These are phyloP conservation scores for Toxicodendron radicans DNA, from an alignment of 345 rosid genomes.

Conservation along the genomic window DNA sequence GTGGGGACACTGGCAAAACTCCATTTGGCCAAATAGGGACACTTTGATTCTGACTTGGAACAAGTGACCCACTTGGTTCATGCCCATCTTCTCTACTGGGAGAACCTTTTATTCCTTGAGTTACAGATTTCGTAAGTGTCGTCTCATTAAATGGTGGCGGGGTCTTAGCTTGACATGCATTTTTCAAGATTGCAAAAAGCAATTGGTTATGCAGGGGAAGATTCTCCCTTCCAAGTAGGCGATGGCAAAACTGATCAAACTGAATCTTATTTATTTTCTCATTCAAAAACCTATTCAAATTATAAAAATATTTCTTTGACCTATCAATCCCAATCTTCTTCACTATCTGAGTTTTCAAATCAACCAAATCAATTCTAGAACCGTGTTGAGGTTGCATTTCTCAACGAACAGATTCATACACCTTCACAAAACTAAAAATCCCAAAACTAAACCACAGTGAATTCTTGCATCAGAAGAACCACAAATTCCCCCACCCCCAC, in stretches of 20 bases:
- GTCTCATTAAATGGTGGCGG: constrained; percentile 60
- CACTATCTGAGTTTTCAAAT: constrained; percentile 66
- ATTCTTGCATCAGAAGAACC: constrained; percentile 29
- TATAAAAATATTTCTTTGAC: constrained; percentile 71
- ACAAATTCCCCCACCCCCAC: constrained; percentile 27
- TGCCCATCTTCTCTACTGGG: constrained; percentile 55
- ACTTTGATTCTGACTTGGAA: constrained; percentile 60
- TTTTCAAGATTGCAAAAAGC: constrained; percentile 73
- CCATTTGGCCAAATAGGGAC: constrained; percentile 76
- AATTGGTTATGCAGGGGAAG: constrained; percentile 86
- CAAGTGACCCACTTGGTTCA: constrained; percentile 49
- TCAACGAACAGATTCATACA: constrained; percentile 49
- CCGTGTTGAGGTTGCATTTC: constrained; percentile 83
- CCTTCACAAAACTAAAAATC: constrained; percentile 34
- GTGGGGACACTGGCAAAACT: constrained; percentile 61
- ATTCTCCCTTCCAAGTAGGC: constrained; percentile 84
- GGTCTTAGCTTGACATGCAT: constrained; percentile 67
- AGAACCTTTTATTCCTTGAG: constrained; percentile 38
- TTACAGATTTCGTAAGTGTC: constrained; percentile 47
- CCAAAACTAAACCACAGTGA: constrained; percentile 30
- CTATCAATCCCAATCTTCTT: constrained; percentile 89
- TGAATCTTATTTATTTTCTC: constrained; percentile 85
- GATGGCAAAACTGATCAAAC: constrained; percentile 74
- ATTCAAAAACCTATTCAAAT: constrained; percentile 77
- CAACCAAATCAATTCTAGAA: constrained; percentile 81